These are phyloP conservation scores for Debaryomyces fabryi DNA, from an alignment of 1,139 yeast species.

Conservation along the genomic window DNA sequence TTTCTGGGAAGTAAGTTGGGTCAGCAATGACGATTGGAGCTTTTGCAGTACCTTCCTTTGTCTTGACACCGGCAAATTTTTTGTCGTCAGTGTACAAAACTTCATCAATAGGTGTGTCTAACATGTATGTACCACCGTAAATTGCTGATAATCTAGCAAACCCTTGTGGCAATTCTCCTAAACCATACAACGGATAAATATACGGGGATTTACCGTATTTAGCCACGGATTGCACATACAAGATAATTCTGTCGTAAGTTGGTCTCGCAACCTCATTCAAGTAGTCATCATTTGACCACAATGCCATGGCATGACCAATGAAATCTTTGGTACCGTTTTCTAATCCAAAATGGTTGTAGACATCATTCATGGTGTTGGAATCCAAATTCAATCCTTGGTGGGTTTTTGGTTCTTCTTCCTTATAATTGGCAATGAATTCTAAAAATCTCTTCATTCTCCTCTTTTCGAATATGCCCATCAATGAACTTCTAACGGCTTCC, in stretches of 20 bases:
- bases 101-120: constrained; percentile 94
- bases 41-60: constrained; percentile 88
- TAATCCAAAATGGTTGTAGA: constrained; percentile 85
- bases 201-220: constrained; percentile 97
- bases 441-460: constrained; percentile 91
- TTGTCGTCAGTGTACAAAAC: constrained; percentile 66
- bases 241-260: constrained; percentile 80
- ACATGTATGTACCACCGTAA: constrained; percentile 98
- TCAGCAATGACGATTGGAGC: constrained; percentile 97
- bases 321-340: constrained; percentile 95
- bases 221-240: constrained; percentile 89
- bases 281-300: constrained; percentile 93
- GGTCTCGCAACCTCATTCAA: constrained; percentile 89
- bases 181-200: constrained; percentile 92
- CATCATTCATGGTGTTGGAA: constrained; percentile 87
- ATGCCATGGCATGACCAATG: constrained; percentile 98
- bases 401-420: constrained; percentile 76
- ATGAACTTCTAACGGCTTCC: constrained; percentile 88
- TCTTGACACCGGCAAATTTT: constrained; percentile 80
- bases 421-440: constrained; percentile 82
- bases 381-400: constrained; percentile 89
- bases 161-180: constrained; percentile 98
- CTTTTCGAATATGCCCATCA: constrained; percentile 96
- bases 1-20: constrained; percentile 96
- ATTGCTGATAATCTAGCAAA: constrained; percentile 96